Percentiles rank a stretch among this genome's conserved stretches.
Conservation (phyloP, 495 filamentous ascomycete species). For the Penicillium egyptiacum region DNA sequence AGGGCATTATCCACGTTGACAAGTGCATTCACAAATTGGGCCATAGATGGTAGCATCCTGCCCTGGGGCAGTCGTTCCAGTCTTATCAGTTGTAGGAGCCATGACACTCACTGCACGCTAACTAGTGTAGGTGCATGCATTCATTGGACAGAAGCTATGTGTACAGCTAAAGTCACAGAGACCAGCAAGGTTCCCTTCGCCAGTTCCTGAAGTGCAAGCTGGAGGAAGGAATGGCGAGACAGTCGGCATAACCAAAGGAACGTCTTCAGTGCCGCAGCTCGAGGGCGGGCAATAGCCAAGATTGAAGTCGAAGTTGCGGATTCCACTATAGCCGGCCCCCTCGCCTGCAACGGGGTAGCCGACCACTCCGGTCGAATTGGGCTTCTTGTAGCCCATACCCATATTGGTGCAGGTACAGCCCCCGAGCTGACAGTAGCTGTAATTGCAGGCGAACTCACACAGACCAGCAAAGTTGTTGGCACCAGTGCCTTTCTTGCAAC, state of each 20-base stretch:
- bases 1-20: neutral
- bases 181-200: neutral
- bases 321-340: conserved; percentile 8
- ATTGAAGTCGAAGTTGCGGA: conserved; percentile 15
- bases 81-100: too few relatives aligned
- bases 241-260: neutral
- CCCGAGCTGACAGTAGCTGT: conserved; percentile 7
- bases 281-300: conserved; percentile 32
- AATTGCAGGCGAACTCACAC: conserved; percentile 4
- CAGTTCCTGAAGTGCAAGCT: neutral
- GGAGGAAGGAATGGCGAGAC: too few relatives aligned
- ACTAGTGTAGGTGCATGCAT: too few relatives aligned
- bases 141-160: too few relatives aligned
- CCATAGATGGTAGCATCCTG: too few relatives aligned
- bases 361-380: conserved; percentile 37
- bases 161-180: neutral
- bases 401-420: conserved; percentile 1
- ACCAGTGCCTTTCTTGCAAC: conserved; percentile 33
- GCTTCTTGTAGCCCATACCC: neutral
- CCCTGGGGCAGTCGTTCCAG: too few relatives aligned
- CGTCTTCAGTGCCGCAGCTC: conserved; percentile 22
- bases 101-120: too few relatives aligned
- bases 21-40: too few relatives aligned
- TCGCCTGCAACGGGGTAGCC: conserved; percentile 52
- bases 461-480: conserved; percentile 47